Conservation (phyloP, 2,329 filamentous ascomycete genomes). For the Aspergillus aculeatus region DNA sequence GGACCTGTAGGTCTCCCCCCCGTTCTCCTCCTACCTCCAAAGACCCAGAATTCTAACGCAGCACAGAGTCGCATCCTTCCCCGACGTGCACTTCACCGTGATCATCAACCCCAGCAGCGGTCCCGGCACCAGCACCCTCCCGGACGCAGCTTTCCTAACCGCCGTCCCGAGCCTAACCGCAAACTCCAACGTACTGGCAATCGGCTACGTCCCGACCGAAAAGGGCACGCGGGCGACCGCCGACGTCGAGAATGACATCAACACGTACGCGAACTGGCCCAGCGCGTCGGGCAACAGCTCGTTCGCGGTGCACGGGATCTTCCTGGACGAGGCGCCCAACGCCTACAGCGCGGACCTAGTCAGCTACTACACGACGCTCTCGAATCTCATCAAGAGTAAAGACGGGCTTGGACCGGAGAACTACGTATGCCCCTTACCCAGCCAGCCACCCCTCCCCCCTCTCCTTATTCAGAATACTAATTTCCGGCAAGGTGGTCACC, state of each 20-base stretch:
- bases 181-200: conserved; percentile 8
- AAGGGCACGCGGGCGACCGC: conserved; percentile 5
- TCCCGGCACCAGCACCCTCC: conserved; percentile 9
- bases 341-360: conserved; percentile 1
- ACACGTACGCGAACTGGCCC: conserved; percentile 13
- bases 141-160: conserved; percentile 9
- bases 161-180: conserved; percentile 7
- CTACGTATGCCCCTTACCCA: background rate
- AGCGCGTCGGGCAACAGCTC: conserved; percentile 6
- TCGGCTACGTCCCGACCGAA: conserved; percentile 11
- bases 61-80: conserved; percentile 8
- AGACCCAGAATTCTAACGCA: background rate
- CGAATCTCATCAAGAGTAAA: conserved; percentile 1
- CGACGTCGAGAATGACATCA: conserved; percentile 9
- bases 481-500: conserved; percentile 6
- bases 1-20: conserved; percentile 4
- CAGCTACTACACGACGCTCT: conserved; percentile 1
- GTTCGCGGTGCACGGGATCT: conserved; percentile 13
- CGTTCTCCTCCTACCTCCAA: too few species aligned
- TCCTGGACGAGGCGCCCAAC: conserved; percentile 13
- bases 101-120: conserved; percentile 24
- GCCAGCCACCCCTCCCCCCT: too few species aligned
- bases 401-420: conserved; percentile 10
- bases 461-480: background rate
- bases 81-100: conserved; percentile 20